Evolutionary conservation across 345 rosid species (phyloP), one percentile per base, ranked within the genome.

Genomic region (Linum trigynum): DNA sequence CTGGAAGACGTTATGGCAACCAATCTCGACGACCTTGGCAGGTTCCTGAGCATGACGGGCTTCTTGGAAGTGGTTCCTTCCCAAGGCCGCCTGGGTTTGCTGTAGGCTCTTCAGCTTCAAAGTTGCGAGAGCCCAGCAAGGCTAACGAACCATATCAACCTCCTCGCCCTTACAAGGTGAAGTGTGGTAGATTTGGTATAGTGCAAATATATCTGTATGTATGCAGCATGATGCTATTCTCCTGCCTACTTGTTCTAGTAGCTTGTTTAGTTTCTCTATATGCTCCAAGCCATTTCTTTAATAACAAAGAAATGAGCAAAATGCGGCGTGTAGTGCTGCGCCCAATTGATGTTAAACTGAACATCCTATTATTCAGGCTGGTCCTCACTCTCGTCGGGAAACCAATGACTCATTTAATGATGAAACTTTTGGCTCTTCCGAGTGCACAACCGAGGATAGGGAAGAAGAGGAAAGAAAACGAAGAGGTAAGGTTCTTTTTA

Each of bases 391-490:
- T 6, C 81, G 92, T 59, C 85, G 88, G 78, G 95, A 82, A 15
- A 70, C 81, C 64, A 80, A 81, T 56, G 97, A 94, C 78, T 83
- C 96, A 0, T 63, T 43, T 62, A 87, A 94, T 76, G 90, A 94
- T 65, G 99, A 94, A 80, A 94, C 99, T 57, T 94, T 94, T 80
- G 97, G 99, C 74, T 84, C 96, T 72, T 81, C 88, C 61, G 96
- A 90, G 55, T 67, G 43, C 76, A 73, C 90, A 11, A 80, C 76
- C 69, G 99, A 88, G 65, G 95, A 88, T 74, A 90, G 86, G 78
- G 89, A 88, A 77, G 99, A 90, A 81, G 99, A 90, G 76, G 99
- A 94, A 78, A 85, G 82, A 76, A 85, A 90, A 74, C 86, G 99
- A 80, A 85, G 97, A 88, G 96, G 97, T 94, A 71, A 42, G 39